A percentile compares a stretch with the other conserved stretches of the same genome.
Conservation (phyloP, 805 yeast genomes). For the Starmera dryadoides region DNA sequence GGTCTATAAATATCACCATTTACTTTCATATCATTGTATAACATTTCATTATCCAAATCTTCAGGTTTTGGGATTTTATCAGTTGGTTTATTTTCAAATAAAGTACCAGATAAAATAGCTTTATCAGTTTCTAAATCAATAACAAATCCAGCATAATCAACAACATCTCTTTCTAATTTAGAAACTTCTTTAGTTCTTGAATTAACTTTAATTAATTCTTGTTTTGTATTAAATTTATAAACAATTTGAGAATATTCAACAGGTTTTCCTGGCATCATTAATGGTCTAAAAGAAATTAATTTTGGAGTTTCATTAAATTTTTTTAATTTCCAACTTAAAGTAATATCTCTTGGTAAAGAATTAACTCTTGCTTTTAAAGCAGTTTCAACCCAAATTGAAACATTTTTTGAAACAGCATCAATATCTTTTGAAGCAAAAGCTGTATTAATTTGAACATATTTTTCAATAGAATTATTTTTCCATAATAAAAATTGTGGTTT, state of each 20-base stretch:
- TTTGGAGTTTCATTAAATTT: constrained; percentile 68
- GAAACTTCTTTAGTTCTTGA: constrained; percentile 36
- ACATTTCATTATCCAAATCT: constrained; percentile 19
- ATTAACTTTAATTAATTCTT: constrained; percentile 44
- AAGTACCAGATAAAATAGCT: constrained; percentile 54
- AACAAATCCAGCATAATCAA: constrained; percentile 54
- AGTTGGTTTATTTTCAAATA: constrained; percentile 49
- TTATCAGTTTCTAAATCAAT: constrained; percentile 55
- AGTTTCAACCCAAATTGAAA: constrained; percentile 58
- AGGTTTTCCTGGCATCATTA: constrained; percentile 51
- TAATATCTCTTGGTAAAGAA: constrained; percentile 48
- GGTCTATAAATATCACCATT: constrained; percentile 28
- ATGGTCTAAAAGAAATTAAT: constrained; percentile 60
- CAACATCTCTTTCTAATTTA: constrained; percentile 43
- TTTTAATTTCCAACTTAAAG: constrained; percentile 70
- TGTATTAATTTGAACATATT: constrained; percentile 69
- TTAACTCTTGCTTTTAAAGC: constrained; percentile 45
- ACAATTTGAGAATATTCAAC: constrained; percentile 51
- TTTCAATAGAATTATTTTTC: constrained; percentile 81
- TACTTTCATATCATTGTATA: constrained; percentile 22
- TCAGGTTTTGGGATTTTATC: constrained; percentile 29
- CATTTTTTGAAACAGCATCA: constrained; percentile 32
- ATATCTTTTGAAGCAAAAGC: constrained; percentile 64
- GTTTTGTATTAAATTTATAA: constrained; percentile 57
- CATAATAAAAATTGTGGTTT: constrained; percentile 68